A percentile compares a stretch with the other conserved stretches of the same genome.
These are phyloP conservation scores for Medicago arabica DNA, from an alignment of 306 rosid species.

Conservation along the genomic window DNA sequence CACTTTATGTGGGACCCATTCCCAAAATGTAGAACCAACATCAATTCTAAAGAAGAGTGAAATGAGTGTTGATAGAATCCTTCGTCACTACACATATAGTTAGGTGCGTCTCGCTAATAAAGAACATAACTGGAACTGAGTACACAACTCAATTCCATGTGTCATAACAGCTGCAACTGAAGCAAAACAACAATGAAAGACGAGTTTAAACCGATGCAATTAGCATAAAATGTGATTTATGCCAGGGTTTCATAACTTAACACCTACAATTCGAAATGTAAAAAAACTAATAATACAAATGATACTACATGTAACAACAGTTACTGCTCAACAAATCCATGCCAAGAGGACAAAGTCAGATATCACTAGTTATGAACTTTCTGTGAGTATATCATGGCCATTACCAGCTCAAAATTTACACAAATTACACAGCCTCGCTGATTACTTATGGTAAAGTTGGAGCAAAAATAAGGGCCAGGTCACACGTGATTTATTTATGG, in stretches of 20 bases:
- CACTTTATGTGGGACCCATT: not conserved
- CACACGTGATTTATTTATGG: slow-evolving; percentile 34
- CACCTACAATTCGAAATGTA: not conserved
- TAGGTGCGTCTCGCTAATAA: not conserved
- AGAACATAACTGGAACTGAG: not conserved
- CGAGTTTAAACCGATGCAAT: not conserved
- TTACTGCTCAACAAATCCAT: not conserved
- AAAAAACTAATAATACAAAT: not conserved
- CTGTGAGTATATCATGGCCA: slow-evolving; percentile 36
- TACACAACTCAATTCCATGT: not conserved
- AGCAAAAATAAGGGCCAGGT: slow-evolving; percentile 14
- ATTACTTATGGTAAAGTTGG: slow-evolving; percentile 26
- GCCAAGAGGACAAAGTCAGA: slow-evolving; percentile 10
- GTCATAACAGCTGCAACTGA: not conserved
- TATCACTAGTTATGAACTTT: slow-evolving; percentile 26
- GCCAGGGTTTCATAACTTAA: not conserved
- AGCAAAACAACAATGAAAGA: not conserved
- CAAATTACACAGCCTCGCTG: slow-evolving; percentile 19
- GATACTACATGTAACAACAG: not conserved
- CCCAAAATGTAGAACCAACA: not conserved
- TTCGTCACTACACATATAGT: not conserved
- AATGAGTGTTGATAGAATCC: not conserved
- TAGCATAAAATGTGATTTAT: not conserved
- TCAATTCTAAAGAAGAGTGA: too few relatives aligned
- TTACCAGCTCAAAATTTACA: slow-evolving; percentile 21